A percentile compares a stretch with the other conserved stretches of the same genome.
These are phyloP conservation scores for Agrocybe chaxingu DNA, from an alignment of 768 basidiomycete genomes.

Conservation along the genomic window DNA sequence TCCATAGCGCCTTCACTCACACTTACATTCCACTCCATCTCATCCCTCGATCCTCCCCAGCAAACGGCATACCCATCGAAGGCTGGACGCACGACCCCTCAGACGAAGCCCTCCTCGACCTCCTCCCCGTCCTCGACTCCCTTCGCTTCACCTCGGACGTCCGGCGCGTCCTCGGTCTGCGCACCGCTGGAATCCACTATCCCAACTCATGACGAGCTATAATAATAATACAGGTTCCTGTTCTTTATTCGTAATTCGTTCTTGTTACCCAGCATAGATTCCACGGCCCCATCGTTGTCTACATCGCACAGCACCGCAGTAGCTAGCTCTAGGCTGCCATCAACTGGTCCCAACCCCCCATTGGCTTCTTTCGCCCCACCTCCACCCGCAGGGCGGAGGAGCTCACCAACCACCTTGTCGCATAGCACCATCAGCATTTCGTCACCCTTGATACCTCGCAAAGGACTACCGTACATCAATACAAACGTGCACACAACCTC, in stretches of 20 bases:
- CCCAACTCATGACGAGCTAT: conserved; percentile 20
- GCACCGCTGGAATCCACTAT: conserved; percentile 36
- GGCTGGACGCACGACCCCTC: conserved; percentile 98
- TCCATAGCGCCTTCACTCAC: conserved; percentile 1
- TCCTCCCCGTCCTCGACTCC: conserved; percentile 93
- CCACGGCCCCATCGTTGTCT: not conserved
- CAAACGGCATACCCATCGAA: conserved; percentile 98
- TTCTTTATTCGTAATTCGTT: not conserved
- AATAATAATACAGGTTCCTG: not conserved
- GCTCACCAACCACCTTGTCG: not conserved
- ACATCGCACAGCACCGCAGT: no score
- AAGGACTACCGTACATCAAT: conserved; percentile 1
- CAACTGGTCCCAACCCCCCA: not conserved
- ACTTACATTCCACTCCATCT: not conserved
- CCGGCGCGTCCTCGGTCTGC: conserved; percentile 79
- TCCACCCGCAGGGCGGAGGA: not conserved
- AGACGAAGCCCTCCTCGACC: conserved; percentile 94
- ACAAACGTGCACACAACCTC: not conserved
- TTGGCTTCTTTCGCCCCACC: not conserved
- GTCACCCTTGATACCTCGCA: conserved; percentile 12
- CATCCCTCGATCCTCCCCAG: conserved; percentile 36
- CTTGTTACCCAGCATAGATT: conserved; percentile 7
- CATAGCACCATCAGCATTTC: conserved; percentile 4
- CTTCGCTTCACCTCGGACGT: conserved; percentile 96
- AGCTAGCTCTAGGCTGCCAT: not conserved